Evolutionary conservation across 2,329 filamentous ascomycete species (phyloP).

Genomic region (Penicillium sp.): DNA sequence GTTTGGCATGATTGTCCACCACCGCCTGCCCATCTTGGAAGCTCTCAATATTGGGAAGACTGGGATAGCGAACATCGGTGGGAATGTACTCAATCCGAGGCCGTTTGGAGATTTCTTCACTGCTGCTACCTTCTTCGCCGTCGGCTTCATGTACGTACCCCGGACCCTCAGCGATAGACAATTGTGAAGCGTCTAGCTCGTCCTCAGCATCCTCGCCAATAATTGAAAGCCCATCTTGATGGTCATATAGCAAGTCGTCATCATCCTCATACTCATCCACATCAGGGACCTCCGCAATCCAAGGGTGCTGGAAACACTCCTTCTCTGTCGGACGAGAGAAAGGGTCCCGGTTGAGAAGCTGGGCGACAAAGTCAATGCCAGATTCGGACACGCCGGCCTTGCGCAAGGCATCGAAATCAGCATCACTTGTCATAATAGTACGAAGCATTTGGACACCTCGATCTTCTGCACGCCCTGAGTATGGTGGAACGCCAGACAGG

Average conservation of each 20-base stretch:
- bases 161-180: constrained; percentile 59
- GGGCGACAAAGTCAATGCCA: constrained; percentile 71
- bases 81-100: constrained; percentile 35
- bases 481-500: constrained; percentile 77
- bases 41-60: constrained; percentile 43
- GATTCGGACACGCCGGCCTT: constrained; percentile 59
- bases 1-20: constrained; percentile 36
- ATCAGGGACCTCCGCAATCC: constrained; percentile 62
- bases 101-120: constrained; percentile 39
- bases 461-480: constrained; percentile 72
- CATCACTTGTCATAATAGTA: constrained; percentile 76
- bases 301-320: constrained; percentile 69
- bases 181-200: constrained; percentile 58
- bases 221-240: constrained; percentile 36
- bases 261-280: constrained; percentile 65
- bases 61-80: constrained; percentile 42
- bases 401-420: constrained; percentile 66
- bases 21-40: constrained; percentile 31
- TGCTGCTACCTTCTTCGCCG: constrained; percentile 36
- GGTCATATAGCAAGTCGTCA: constrained; percentile 53
- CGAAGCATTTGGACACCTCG: constrained; percentile 74
- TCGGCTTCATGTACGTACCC: constrained; percentile 28
- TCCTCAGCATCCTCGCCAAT: constrained; percentile 43
- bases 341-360: constrained; percentile 82
- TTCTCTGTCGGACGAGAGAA: constrained; percentile 71